A percentile compares a stretch with the other conserved stretches of the same genome.
These are phyloP conservation scores for Dictyostelium brefeldianum DNA, from an alignment of 78 protist species.

Conservation along the genomic window DNA sequence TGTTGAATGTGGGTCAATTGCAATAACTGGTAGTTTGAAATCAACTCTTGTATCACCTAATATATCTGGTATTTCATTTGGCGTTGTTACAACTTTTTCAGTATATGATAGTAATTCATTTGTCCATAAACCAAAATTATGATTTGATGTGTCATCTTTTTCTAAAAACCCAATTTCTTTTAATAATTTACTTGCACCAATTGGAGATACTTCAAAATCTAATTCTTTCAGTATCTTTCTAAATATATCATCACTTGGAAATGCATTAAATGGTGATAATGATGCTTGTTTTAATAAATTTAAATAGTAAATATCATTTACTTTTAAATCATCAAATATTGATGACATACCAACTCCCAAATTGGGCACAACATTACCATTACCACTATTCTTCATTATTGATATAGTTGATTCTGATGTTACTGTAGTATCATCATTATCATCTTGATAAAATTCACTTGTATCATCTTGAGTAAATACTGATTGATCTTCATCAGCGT, in stretches of 20 bases:
- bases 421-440: no score
- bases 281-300: background rate
- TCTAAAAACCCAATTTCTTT: background rate
- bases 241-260: background rate
- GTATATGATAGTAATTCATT: background rate
- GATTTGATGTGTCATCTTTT: background rate
- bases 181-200: background rate
- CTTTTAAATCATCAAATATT: no score
- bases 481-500: no score
- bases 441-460: no score
- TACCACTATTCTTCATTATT: no score
- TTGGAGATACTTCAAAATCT: background rate
- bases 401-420: no score
- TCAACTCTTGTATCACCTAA: background rate
- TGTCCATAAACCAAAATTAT: background rate
- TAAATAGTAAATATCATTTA: conserved; percentile 3
- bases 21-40: conserved; percentile 8
- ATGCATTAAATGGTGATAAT: background rate
- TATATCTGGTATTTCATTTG: background rate
- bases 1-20: conserved; percentile 11
- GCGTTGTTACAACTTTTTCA: background rate
- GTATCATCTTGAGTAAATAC: no score
- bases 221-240: conserved; percentile 5
- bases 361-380: no score
- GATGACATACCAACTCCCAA: no score